phyloP scores from a whole-genome alignment of 1,284 basidiomycete genomes.

The Rhodotorula sp. region DNA sequence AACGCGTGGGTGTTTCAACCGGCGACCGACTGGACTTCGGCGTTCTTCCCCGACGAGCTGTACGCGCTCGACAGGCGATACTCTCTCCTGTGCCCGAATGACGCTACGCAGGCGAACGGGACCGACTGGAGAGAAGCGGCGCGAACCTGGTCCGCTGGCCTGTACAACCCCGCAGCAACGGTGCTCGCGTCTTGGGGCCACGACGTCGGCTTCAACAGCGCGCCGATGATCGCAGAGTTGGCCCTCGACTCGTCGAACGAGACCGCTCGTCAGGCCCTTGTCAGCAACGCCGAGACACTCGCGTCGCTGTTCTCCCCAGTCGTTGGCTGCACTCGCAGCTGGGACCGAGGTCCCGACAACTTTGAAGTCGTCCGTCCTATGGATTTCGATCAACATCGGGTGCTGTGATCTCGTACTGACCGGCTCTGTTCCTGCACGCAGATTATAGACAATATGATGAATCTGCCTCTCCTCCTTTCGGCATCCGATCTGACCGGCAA shows the following conservation, averaged over 20 bases:
- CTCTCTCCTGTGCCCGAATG: slow-evolving; percentile 52
- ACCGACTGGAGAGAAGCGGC: slow-evolving; percentile 59
- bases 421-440: background rate
- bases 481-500: slow-evolving; percentile 61
- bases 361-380: slow-evolving; percentile 53
- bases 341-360: slow-evolving; percentile 59
- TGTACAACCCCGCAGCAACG: slow-evolving; percentile 54
- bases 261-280: slow-evolving; percentile 49
- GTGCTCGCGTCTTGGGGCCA: slow-evolving; percentile 57
- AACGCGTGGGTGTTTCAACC: slow-evolving; percentile 56
- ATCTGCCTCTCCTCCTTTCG: slow-evolving; percentile 60
- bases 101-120: slow-evolving; percentile 18
- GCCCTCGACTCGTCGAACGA: slow-evolving; percentile 51
- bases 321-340: slow-evolving; percentile 57
- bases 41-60: slow-evolving; percentile 63
- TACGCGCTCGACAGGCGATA: slow-evolving; percentile 61
- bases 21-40: slow-evolving; percentile 64
- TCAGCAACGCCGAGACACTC: slow-evolving; percentile 51
- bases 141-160: slow-evolving; percentile 55
- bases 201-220: slow-evolving; percentile 68
- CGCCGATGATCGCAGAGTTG: slow-evolving; percentile 61
- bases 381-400: too few species aligned
- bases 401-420: background rate
- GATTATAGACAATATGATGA: slow-evolving; percentile 59
- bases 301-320: slow-evolving; percentile 53